A percentile compares a stretch with the other conserved stretches of the same genome.
phyloP scores from a whole-genome alignment of 805 yeast genomes.

The Wickerhamiella brachini region DNA sequence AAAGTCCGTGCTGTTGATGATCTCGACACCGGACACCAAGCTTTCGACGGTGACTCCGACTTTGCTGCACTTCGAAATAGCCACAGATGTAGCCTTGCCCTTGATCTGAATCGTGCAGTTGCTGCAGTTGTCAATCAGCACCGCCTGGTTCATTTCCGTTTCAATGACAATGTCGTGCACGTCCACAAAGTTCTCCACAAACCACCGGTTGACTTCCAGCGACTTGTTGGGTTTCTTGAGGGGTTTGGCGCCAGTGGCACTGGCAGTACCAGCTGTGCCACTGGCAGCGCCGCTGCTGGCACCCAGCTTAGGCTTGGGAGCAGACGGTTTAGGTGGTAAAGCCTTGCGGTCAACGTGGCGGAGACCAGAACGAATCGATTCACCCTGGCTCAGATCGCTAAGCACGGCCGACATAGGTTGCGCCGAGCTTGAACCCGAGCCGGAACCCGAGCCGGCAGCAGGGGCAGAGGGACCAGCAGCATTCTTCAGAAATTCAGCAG shows the following conservation, averaged over 20 bases:
- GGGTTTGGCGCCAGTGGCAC: slow-evolving; percentile 18
- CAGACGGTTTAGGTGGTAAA: slow-evolving; percentile 42
- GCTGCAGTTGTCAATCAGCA: slow-evolving; percentile 71
- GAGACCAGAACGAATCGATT: slow-evolving; percentile 65
- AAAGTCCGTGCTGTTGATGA: slow-evolving; percentile 66
- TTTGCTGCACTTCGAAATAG: slow-evolving; percentile 57
- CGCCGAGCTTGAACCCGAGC: slow-evolving; percentile 29
- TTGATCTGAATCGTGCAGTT: slow-evolving; percentile 64
- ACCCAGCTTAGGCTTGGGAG: slow-evolving; percentile 31
- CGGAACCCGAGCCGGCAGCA: slow-evolving; percentile 3
- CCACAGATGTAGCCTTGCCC: slow-evolving; percentile 85
- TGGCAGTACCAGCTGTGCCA: too few relatives aligned
- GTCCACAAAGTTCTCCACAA: slow-evolving; percentile 63
- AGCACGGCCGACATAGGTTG: slow-evolving; percentile 63
- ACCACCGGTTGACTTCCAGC: slow-evolving; percentile 79
- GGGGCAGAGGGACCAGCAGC: slow-evolving; percentile 18
- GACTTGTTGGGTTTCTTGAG: slow-evolving; percentile 51
- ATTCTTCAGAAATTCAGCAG: slow-evolving; percentile 46
- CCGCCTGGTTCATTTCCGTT: slow-evolving; percentile 74
- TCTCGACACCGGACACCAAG: slow-evolving; percentile 74
- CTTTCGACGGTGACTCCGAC: slow-evolving; percentile 73
- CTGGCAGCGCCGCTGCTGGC: too few relatives aligned
- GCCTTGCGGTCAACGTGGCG: slow-evolving; percentile 93
- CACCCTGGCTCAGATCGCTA: slow-evolving; percentile 80
- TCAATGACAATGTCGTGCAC: slow-evolving; percentile 55